phyloP scores from a whole-genome alignment of 768 basidiomycete species.

The Chalciporus pseudorubinellus region DNA sequence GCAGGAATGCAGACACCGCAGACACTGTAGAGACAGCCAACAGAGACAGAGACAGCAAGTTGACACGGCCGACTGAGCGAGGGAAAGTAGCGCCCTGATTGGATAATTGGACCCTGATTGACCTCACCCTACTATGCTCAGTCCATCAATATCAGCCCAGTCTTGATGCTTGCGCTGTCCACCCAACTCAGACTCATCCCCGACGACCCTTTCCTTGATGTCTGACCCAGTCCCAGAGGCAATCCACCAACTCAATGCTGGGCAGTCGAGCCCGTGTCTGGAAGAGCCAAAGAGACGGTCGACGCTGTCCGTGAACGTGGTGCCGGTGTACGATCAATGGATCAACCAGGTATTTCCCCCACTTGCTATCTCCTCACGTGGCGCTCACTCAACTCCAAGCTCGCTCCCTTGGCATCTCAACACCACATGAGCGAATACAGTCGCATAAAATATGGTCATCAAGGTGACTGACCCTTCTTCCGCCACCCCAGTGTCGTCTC shows the following conservation, averaged over 20 bases:
- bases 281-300: not conserved
- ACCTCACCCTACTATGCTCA: too few relatives aligned
- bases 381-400: conserved; percentile 29
- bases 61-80: too few relatives aligned
- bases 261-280: not conserved
- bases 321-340: conserved; percentile 18
- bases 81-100: too few relatives aligned
- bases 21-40: too few relatives aligned
- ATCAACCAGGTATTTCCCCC: conserved; percentile 15
- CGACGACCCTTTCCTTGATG: not conserved
- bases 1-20: not conserved
- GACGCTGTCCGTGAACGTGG: not conserved
- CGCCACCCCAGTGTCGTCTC: not conserved
- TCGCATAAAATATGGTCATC: conserved; percentile 61
- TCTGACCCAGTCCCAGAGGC: conserved; percentile 4
- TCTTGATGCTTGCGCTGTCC: too few relatives aligned
- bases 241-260: not conserved
- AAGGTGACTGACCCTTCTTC: conserved; percentile 19
- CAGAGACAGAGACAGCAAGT: too few relatives aligned
- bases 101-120: too few relatives aligned
- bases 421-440: conserved; percentile 74
- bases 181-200: too few relatives aligned
- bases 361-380: not conserved
- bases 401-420: conserved; percentile 64
- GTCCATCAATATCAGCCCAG: too few relatives aligned